Conservation (phyloP, 192 early-diverging fungal species). For the Podila epicladia region DNA sequence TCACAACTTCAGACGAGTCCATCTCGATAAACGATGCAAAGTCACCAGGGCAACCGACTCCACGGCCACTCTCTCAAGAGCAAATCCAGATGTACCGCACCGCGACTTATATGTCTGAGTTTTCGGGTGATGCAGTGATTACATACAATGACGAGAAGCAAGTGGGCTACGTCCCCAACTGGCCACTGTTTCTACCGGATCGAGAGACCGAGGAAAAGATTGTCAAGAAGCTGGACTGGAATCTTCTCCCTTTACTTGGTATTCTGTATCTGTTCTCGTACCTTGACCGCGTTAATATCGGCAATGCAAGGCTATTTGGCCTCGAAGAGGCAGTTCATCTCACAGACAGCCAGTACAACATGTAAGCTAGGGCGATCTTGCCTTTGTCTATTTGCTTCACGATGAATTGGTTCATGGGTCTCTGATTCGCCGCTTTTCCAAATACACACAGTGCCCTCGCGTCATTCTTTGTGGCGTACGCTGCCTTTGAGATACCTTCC, state of each 20-base stretch:
- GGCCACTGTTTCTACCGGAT: conserved; percentile 16
- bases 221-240: conserved; percentile 61
- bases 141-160: not conserved
- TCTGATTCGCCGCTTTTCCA: conserved; percentile 22
- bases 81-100: conserved; percentile 25
- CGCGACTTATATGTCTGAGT: not conserved
- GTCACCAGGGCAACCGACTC: not conserved
- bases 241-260: conserved; percentile 69
- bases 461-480: conserved; percentile 66
- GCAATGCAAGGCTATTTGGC: conserved; percentile 69
- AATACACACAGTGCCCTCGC: conserved; percentile 15
- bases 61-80: not conserved
- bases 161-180: not conserved
- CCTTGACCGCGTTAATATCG: conserved; percentile 77
- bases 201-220: conserved; percentile 49
- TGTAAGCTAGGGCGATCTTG: conserved; percentile 13
- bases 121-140: not conserved
- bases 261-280: conserved; percentile 70
- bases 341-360: conserved; percentile 48
- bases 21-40: not conserved
- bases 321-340: conserved; percentile 56
- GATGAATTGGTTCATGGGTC: conserved; percentile 7
- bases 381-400: conserved; percentile 16
- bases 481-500: conserved; percentile 82
- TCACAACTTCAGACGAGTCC: not conserved